Base-by-base conservation (phyloP, 768 basidiomycete species). In the Auriscalpium orientale region DNA sequence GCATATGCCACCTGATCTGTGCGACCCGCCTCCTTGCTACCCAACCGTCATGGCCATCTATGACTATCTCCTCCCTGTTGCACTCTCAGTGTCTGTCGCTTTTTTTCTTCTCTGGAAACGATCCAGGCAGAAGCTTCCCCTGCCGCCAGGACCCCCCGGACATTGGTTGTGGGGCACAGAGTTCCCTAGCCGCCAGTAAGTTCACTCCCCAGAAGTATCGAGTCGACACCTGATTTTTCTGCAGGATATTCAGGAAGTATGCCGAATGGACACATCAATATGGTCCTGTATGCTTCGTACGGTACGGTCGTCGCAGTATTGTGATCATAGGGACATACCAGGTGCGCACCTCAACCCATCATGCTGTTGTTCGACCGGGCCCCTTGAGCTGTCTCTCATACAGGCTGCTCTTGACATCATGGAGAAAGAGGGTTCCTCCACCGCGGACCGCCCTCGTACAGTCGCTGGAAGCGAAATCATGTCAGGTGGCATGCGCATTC, bases 211-310 rank as follows among this genome's bases (percentile, higher is more conserved):
- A 33, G 13, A 15, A 8, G 38, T 16, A 15, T 16, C 8, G 5
- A 9, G 22, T 20, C 18, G 8, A n/a, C 40, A 43, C 18, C 48
- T 35, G 49, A 50, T 34, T 16, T n/a, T n/a, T 20, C 1, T n/a
- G 8, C 28, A 57, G 56, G 20, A 18, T 45, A 9, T 51, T 46
- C 34, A 34, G 21, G 5, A 51, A 60, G 20, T 64, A 53, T 53
- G 78, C 81, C 38, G 75, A 80, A 58, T 83, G 82, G 79, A 76
- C 79, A 8, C 74, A 82, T 63, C 65, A 76, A 58, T 85, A 85
- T 58, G 85, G 84, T 0, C 79, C 84, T 0, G 71, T 86, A 8
- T 82, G 84, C 60, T 76, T 80, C 0, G 66, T 86, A 2, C 74
- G 79, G 0, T 71, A 80, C 54, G 84, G 85, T 1, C 68, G 67